Base-by-base conservation (phyloP, 1,284 basidiomycete species). In the Vanrija humicola region DNA sequence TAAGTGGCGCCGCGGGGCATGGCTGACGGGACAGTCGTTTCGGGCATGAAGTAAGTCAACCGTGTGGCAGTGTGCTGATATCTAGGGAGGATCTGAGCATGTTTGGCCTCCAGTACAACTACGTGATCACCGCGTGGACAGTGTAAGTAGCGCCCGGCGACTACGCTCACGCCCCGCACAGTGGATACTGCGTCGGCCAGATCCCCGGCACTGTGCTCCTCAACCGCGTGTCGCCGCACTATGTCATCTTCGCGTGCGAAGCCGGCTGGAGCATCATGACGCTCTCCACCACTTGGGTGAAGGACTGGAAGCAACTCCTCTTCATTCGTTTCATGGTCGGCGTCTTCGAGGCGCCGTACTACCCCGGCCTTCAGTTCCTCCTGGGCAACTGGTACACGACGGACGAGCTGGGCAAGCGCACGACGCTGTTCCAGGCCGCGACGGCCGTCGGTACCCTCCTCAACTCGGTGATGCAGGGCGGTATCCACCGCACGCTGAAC, bases 381-480 rank as follows among this genome's bases (percentile, higher is more conserved):
- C 51, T 63, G 59, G 34, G 48, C 60, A 55, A 38, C 10, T 43
- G 59, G 59, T 61, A 61, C 48, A 18, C 49, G 8, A n/a, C 18
- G 5, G 19, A 52, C 34, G 51, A 52, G 38, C 34, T 46, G 10
- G 21, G 43, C 12, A 23, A 15, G 9, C 29, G 29, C 23, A 73
- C 66, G 59, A 54, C 65, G 29, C 56, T 75, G 53, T 76, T 75
- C 64, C 67, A 75, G 66, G 70, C 72, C 39, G 73, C 74, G n/a
- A 34, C 34, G 12, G 34, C 34, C 12, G 34, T 34, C 34, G 34
- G 34, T 12, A 34, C 34, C 5, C 12, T 34, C 10, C 34, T 34
- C 5, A 29, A 21, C 15, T 12, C 38, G n/a, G 38, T 34, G 18
- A 16, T 18, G 26, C 6, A n/a, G 16, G 6, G 12, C 47, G 50